Percentiles rank a stretch among this genome's conserved stretches.
phyloP scores from a whole-genome alignment of 495 filamentous ascomycete genomes.

The Penicillium alfredii region DNA sequence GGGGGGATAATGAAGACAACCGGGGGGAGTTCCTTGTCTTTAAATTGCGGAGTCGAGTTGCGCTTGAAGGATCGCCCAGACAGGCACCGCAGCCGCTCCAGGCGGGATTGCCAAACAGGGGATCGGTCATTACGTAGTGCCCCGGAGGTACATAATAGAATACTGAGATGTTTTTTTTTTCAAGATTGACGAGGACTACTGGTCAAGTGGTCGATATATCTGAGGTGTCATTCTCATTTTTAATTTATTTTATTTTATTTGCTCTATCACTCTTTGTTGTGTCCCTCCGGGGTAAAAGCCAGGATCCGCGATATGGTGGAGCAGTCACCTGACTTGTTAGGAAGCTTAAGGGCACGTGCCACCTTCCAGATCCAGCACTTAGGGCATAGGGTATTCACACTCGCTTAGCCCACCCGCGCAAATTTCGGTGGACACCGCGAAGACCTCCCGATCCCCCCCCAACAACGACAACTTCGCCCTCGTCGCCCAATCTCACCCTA shows the following conservation, averaged over 20 bases:
- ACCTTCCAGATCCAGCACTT: constrained; percentile 15
- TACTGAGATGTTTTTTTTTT: too few species aligned
- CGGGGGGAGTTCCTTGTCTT: constrained; percentile 19
- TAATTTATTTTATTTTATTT: too few species aligned
- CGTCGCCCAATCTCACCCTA: constrained; percentile 23
- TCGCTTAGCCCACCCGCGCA: constrained; percentile 44
- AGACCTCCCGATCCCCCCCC: constrained; percentile 27
- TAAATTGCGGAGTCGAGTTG: constrained; percentile 25
- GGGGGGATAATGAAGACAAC: constrained; percentile 1
- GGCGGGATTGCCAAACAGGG: neutral
- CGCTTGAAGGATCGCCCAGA: constrained; percentile 6
- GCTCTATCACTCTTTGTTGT: too few species aligned
- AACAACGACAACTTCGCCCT: constrained; percentile 32
- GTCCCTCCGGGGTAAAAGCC: too few species aligned
- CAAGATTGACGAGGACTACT: too few species aligned
- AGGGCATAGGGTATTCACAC: constrained; percentile 35
- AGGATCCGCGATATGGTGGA: too few species aligned
- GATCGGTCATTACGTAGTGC: neutral
- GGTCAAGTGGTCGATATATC: too few species aligned
- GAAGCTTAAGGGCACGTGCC: too few species aligned
- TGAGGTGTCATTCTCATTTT: too few species aligned
- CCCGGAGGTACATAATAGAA: too few species aligned
- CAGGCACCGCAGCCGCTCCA: constrained; percentile 19
- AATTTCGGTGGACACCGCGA: too few species aligned
- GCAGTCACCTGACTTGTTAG: constrained; percentile 15